A percentile compares a stretch with the other conserved stretches of the same genome.
Conservation (phyloP, 2,329 filamentous ascomycete species). For the Lachnum nothofagi region DNA sequence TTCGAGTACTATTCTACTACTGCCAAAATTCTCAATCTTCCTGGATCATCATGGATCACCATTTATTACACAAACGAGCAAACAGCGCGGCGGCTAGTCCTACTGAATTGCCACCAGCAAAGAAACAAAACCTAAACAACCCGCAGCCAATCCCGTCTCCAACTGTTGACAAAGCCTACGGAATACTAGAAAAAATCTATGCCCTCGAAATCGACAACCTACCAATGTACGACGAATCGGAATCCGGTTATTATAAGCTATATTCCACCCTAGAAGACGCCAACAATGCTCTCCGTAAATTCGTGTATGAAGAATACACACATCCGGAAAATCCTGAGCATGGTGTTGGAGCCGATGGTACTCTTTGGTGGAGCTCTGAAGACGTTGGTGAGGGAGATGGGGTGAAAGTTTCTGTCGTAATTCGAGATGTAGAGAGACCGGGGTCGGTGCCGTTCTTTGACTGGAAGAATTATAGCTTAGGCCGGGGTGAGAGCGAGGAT, state of each 20-base stretch:
- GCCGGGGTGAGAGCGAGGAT: too few relatives aligned
- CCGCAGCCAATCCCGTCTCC: not conserved
- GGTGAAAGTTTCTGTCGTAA: not conserved
- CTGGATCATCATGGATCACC: not conserved
- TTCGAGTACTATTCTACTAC: not conserved
- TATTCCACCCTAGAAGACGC: not conserved
- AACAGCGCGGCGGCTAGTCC: not conserved
- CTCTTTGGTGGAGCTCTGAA: not conserved
- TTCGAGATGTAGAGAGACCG: not conserved
- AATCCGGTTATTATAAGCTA: not conserved
- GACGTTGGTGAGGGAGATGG: not conserved
- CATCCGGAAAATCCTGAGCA: not conserved
- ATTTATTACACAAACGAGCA: not conserved
- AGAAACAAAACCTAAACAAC: not conserved
- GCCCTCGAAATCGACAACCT: not conserved
- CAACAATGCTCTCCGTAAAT: not conserved
- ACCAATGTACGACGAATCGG: not conserved
- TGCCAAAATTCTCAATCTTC: not conserved
- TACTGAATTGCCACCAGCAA: not conserved
- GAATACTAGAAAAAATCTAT: not conserved
- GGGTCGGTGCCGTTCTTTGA: too few relatives aligned
- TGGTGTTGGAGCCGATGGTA: not conserved
- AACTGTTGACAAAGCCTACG: not conserved
- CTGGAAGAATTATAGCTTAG: too few relatives aligned
- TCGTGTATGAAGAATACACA: not conserved